Evolutionary conservation across 2,329 filamentous ascomycete species (phyloP), one percentile per base, ranked within the genome.

Genomic region (Thelonectria discophora): DNA sequence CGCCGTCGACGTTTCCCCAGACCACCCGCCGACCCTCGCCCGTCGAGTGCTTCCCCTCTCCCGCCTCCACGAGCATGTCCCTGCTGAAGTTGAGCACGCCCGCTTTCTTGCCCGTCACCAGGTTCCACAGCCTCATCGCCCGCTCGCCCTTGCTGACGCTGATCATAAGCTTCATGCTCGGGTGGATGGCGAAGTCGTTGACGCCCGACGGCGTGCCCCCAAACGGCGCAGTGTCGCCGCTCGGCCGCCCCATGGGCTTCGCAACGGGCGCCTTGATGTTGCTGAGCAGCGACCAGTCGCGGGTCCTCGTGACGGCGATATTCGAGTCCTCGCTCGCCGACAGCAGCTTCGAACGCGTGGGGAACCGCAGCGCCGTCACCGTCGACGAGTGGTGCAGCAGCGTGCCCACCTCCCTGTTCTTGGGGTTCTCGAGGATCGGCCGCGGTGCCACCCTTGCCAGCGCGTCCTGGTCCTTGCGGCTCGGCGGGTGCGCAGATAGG

Each of bases 141-240:
- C 88, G 89, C 80, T 99, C 95, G 66, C 93, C 93, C 71, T 90
- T 92, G 68, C 92, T 90, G 9, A 98, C 93, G 69, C 88, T 96
- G 62, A 99, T 88, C 92, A 98, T 97, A 52, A 99, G 82, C 80
- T 97, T 98, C 86, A 97, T 92, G 76, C 92, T 96, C 0, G 95
- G 94, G 75, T 99, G 95, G 24, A 99, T 90, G 2, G 94, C 93
- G 76, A 99, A 97, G 75, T 94, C 92, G 75, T 97, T 98, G 68
- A 98, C 88, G 17, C 95, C 95, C n/a, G 89, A 87, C 0, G 94
- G 94, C 24, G 90, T 87, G 49, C 88, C 91, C 17, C 93, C 93
- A 11, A 90, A 86, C 2, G 90, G 89, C 8, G 93, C 93, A 17
- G 94, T 98, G 76, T 97, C 94, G 61, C 94, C 94, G 69, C 89